phyloP scores from a whole-genome alignment of 805 yeast genomes.

The Starmerella tilneyi region DNA sequence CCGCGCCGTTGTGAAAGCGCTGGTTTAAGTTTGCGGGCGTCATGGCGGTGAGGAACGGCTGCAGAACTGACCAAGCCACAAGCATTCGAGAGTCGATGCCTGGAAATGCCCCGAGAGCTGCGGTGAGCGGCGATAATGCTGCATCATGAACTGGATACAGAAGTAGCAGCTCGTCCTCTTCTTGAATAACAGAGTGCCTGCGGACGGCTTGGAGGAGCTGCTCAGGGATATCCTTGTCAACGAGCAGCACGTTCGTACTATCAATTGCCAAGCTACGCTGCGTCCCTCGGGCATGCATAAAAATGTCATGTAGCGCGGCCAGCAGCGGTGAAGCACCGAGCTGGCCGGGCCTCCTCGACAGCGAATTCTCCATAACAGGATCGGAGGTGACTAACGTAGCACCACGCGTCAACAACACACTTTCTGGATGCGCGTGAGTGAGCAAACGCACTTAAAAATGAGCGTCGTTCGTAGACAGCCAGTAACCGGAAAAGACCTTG shows the following conservation, averaged over 20 bases:
- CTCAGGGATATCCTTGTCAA: conserved; percentile 30
- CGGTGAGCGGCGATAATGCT: conserved; percentile 28
- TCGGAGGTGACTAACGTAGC: conserved; percentile 2
- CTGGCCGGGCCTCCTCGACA: conserved; percentile 27
- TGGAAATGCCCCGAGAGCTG: conserved; percentile 31
- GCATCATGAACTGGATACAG: conserved; percentile 29
- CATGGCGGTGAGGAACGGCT: conserved; percentile 34
- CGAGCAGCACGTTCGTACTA: conserved; percentile 27
- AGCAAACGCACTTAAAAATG: too few relatives aligned
- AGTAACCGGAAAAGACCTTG: too few relatives aligned
- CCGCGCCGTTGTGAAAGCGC: conserved; percentile 31
- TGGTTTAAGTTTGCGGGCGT: conserved; percentile 32
- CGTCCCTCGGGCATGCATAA: conserved; percentile 20
- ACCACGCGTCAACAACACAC: not conserved
- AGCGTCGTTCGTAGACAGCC: too few relatives aligned
- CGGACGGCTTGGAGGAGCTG: conserved; percentile 30
- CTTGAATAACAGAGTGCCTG: conserved; percentile 34
- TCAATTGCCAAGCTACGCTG: conserved; percentile 28
- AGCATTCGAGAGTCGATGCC: conserved; percentile 30
- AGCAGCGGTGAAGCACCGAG: conserved; percentile 31
- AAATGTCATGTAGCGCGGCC: conserved; percentile 30
- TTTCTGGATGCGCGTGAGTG: too few relatives aligned
- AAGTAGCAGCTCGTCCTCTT: conserved; percentile 35
- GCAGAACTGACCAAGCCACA: conserved; percentile 31
- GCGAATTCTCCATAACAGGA: conserved; percentile 28